Percentiles rank a stretch among this genome's conserved stretches.
phyloP scores from a whole-genome alignment of 352 stramenopile genomes.

The Pythium brassicae region DNA sequence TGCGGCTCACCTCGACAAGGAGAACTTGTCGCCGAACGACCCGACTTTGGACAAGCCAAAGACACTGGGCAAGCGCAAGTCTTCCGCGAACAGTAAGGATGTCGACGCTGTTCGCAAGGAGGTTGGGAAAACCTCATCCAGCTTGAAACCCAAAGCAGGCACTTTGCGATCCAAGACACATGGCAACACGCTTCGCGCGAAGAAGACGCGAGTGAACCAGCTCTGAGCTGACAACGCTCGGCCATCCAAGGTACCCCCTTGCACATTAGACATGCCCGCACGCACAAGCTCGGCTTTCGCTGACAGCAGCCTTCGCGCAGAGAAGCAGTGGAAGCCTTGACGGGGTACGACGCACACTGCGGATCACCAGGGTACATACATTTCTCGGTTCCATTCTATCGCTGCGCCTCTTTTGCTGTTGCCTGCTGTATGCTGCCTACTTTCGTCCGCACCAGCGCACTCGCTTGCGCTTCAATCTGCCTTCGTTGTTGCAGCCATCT shows the following conservation, averaged over 20 bases:
- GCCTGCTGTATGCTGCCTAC: not conserved
- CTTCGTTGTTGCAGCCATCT: slow-evolving; percentile 15
- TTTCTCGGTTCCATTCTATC: slow-evolving; percentile 1
- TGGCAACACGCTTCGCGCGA: slow-evolving; percentile 39
- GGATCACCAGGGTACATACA: slow-evolving; percentile 8
- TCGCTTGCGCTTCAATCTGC: not conserved
- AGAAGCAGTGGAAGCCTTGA: not conserved
- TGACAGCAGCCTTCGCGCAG: not conserved
- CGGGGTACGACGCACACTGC: not conserved
- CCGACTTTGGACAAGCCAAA: slow-evolving; percentile 37
- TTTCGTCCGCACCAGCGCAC: not conserved
- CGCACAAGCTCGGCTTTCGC: not conserved
- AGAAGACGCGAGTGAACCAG: slow-evolving; percentile 48
- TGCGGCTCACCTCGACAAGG: slow-evolving; percentile 10
- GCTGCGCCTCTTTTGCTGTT: not conserved
- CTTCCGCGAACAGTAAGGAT: slow-evolving; percentile 32
- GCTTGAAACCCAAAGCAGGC: slow-evolving; percentile 42
- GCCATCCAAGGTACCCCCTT: slow-evolving; percentile 2
- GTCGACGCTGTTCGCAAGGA: slow-evolving; percentile 33
- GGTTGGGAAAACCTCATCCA: slow-evolving; percentile 32
- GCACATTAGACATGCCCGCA: slow-evolving; percentile 1
- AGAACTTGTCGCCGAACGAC: slow-evolving; percentile 33
- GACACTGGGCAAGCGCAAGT: slow-evolving; percentile 52
- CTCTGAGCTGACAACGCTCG: slow-evolving; percentile 20
- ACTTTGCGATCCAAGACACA: slow-evolving; percentile 43